These are phyloP conservation scores for Phytopythium cucurbitacearum DNA, from an alignment of 352 stramenopile genomes.

Conservation along the genomic window DNA sequence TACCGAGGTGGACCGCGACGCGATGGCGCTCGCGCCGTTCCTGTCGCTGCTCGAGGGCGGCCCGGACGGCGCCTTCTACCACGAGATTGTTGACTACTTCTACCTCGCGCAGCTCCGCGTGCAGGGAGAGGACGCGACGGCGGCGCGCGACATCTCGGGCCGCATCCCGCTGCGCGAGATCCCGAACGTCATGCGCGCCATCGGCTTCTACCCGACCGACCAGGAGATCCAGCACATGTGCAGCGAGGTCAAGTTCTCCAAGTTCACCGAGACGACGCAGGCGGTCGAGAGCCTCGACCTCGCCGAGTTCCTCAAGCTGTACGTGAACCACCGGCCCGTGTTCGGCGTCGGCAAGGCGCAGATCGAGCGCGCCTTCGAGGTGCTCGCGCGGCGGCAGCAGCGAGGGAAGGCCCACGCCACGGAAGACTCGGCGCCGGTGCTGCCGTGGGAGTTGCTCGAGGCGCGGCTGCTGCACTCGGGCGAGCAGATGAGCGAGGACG, in stretches of 20 bases:
- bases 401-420: slow-evolving; percentile 1
- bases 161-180: slow-evolving; percentile 86
- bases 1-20: slow-evolving; percentile 9
- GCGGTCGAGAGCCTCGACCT: slow-evolving; percentile 60
- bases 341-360: slow-evolving; percentile 77
- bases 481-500: slow-evolving; percentile 77
- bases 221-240: slow-evolving; percentile 89
- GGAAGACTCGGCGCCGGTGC: slow-evolving; percentile 9
- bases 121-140: slow-evolving; percentile 87
- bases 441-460: slow-evolving; percentile 70
- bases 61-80: slow-evolving; percentile 71
- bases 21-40: slow-evolving; percentile 59
- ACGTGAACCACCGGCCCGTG: slow-evolving; percentile 92
- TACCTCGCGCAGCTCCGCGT: slow-evolving; percentile 91
- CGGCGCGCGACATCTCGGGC: slow-evolving; percentile 56
- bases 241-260: slow-evolving; percentile 80
- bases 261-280: slow-evolving; percentile 73
- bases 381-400: slow-evolving; percentile 20
- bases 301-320: slow-evolving; percentile 87
- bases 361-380: slow-evolving; percentile 73
- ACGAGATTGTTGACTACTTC: slow-evolving; percentile 95
- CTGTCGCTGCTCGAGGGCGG: slow-evolving; percentile 86
- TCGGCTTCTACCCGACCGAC: slow-evolving; percentile 92
- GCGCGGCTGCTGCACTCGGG: slow-evolving; percentile 56
- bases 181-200: slow-evolving; percentile 89